phyloP scores from a whole-genome alignment of 208 protist species.

The Trypanosoma cruzi region DNA sequence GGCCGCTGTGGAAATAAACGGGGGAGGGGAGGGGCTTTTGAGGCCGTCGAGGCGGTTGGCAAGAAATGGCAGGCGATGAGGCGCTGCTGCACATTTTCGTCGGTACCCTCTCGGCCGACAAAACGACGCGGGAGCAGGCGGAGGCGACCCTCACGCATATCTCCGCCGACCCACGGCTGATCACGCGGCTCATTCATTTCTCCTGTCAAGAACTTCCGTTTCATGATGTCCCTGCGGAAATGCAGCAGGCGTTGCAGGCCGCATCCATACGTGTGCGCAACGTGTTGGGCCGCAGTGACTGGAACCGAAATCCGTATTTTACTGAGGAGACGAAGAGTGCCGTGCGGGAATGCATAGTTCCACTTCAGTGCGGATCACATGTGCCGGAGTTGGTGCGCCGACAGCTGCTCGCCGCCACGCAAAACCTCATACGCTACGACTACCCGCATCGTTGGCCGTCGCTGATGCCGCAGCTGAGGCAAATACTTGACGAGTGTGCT shows the following conservation, averaged over 20 bases:
- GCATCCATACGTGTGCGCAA: slow-evolving; percentile 80
- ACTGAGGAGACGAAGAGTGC: slow-evolving; percentile 45
- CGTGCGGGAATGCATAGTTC: slow-evolving; percentile 56
- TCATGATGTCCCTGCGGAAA: slow-evolving; percentile 6
- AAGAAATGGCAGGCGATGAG: slow-evolving; percentile 25
- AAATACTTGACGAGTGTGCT: slow-evolving; percentile 46
- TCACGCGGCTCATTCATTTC: slow-evolving; percentile 65
- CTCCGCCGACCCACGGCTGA: slow-evolving; percentile 49
- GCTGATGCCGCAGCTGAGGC: slow-evolving; percentile 58
- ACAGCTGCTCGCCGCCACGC: slow-evolving; percentile 68
- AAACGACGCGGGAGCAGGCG: slow-evolving; percentile 55
- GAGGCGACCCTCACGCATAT: slow-evolving; percentile 63
- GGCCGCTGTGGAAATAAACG: too few species aligned
- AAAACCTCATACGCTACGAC: slow-evolving; percentile 74
- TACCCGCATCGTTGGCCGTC: slow-evolving; percentile 67
- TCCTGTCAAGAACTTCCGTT: slow-evolving; percentile 28
- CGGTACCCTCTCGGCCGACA: slow-evolving; percentile 69
- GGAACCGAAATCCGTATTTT: slow-evolving; percentile 68
- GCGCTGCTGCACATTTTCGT: slow-evolving; percentile 58
- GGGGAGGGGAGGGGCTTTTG: not conserved
- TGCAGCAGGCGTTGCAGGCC: slow-evolving; percentile 34
- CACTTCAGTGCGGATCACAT: slow-evolving; percentile 64
- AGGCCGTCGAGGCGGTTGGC: not conserved
- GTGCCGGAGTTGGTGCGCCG: slow-evolving; percentile 70
- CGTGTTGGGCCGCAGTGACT: slow-evolving; percentile 68